Conservation (phyloP, 257 asterid genomes). For the Capsicum rhomboideum region DNA sequence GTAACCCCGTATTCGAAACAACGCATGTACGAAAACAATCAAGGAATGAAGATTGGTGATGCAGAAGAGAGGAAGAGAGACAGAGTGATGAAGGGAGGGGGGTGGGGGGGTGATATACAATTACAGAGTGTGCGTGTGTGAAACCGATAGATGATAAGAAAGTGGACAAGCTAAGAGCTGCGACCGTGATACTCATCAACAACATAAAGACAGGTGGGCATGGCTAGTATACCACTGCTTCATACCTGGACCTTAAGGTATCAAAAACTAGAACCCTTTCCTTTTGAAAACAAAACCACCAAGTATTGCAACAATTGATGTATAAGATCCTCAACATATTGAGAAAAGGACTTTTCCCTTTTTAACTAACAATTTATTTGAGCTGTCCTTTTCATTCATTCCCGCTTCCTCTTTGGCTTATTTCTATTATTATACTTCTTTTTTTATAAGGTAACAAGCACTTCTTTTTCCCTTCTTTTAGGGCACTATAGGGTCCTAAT, state of each 20-base stretch:
- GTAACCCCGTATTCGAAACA: not conserved
- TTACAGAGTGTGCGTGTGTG: not conserved
- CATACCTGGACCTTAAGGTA: not conserved
- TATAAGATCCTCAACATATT: not conserved
- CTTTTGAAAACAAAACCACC: not conserved
- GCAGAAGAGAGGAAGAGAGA: not conserved
- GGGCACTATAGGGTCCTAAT: not conserved
- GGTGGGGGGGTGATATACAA: not conserved
- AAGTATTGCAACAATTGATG: not conserved
- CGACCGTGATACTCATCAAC: not conserved
- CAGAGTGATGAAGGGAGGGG: not conserved
- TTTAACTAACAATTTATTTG: not conserved
- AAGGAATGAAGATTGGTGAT: not conserved
- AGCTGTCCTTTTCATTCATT: not conserved
- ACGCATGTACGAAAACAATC: not conserved
- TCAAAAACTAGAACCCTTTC: not conserved
- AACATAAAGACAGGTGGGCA: not conserved
- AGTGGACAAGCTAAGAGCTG: not conserved
- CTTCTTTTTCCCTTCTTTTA: not conserved
- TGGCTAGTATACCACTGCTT: not conserved
- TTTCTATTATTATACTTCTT: not conserved
- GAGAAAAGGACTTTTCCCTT: not conserved
- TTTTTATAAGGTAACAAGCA: not conserved
- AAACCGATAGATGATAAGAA: not conserved
- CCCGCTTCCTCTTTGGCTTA: not conserved